Percentiles rank a stretch among this genome's conserved stretches.
phyloP scores from a whole-genome alignment of 352 stramenopile species.

The Globisporangium camurandrum region DNA sequence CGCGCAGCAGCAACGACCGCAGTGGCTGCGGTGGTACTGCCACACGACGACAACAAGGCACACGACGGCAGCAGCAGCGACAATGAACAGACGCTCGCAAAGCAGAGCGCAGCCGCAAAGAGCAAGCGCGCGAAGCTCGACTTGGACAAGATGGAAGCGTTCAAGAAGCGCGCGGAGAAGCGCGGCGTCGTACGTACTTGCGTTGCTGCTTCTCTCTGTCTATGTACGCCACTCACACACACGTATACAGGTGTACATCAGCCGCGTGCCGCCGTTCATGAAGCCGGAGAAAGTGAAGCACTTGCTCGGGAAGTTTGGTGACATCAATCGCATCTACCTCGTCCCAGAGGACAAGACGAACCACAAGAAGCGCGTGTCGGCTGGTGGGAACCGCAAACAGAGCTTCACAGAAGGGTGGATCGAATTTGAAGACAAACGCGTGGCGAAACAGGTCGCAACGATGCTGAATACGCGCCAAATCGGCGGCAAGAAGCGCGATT shows the following conservation, averaged over 20 bases:
- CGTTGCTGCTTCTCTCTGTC: neutral
- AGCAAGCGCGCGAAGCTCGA: constrained; percentile 8
- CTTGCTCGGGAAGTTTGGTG: constrained; percentile 88
- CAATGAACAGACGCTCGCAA: neutral
- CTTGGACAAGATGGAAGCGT: constrained; percentile 38
- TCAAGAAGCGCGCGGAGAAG: constrained; percentile 40
- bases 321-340: constrained; percentile 94
- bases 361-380: constrained; percentile 87
- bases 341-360: constrained; percentile 92
- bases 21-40: too few relatives aligned
- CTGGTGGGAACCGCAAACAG: constrained; percentile 83
- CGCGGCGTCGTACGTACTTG: constrained; percentile 33
- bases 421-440: constrained; percentile 96
- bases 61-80: neutral
- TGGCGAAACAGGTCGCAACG: constrained; percentile 90
- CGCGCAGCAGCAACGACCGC: constrained; percentile 3
- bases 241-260: constrained; percentile 84
- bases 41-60: neutral
- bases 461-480: constrained; percentile 92
- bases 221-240: neutral
- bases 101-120: neutral
- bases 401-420: constrained; percentile 97
- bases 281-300: constrained; percentile 94
- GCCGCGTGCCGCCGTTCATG: constrained; percentile 95
- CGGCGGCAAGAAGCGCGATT: constrained; percentile 91